Evolutionary conservation across 345 rosid species (phyloP).

Genomic region (Pistacia vera): DNA sequence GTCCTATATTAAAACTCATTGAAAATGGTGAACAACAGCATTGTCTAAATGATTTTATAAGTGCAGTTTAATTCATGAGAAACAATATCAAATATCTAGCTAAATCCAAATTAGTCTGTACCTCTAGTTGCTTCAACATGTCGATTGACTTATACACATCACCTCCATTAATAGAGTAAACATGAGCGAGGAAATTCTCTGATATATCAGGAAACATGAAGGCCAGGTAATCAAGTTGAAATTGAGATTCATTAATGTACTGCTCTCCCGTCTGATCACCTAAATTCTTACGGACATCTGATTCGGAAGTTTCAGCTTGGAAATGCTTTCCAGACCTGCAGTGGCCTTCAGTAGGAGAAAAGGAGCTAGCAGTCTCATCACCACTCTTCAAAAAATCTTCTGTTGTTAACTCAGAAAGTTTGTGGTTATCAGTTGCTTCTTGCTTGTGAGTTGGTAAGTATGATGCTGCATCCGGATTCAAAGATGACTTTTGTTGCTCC

Average conservation of each 20-base stretch:
- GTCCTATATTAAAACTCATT: not conserved
- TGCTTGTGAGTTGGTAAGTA: slow-evolving; percentile 9
- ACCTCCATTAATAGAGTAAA: not conserved
- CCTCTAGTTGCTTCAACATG: slow-evolving; percentile 11
- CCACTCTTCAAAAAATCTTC: slow-evolving; percentile 2
- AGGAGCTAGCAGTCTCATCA: not conserved
- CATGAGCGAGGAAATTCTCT: not conserved
- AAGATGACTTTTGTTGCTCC: slow-evolving; percentile 7
- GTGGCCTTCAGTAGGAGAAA: slow-evolving; percentile 8
- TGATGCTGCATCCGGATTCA: slow-evolving; percentile 15
- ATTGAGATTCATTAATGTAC: not conserved
- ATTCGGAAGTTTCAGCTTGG: not conserved
- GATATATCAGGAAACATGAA: not conserved
- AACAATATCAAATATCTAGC: not conserved
- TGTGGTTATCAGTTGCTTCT: not conserved
- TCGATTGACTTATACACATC: not conserved
- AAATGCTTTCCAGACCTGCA: not conserved
- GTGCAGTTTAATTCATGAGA: not conserved
- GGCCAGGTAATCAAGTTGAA: not conserved
- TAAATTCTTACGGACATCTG: not conserved
- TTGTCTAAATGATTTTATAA: not conserved
- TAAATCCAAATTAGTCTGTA: not conserved
- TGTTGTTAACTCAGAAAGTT: not conserved
- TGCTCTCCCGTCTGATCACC: not conserved
- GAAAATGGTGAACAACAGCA: not conserved